Conservation (phyloP, 305 asterid genomes). For the Salvia sclarea region DNA sequence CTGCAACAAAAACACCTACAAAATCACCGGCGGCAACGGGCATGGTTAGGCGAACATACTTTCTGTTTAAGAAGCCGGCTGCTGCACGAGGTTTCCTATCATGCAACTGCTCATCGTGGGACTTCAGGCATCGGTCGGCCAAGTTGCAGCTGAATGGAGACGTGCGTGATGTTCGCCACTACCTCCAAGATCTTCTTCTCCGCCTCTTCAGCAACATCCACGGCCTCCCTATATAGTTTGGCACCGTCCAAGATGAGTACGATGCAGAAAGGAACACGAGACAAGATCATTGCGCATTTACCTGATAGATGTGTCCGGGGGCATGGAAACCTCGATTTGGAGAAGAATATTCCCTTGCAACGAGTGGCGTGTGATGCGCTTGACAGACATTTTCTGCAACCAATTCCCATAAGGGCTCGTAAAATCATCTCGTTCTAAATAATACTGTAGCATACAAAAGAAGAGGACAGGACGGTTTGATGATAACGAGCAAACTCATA, state of each 20-base stretch:
- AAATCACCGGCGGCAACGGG: slow-evolving; percentile 1
- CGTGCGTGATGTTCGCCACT: slow-evolving; percentile 49
- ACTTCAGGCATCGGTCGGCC: slow-evolving; percentile 53
- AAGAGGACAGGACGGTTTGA: not conserved
- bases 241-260: not conserved
- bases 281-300: slow-evolving; percentile 17
- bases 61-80: too few relatives aligned
- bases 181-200: slow-evolving; percentile 56
- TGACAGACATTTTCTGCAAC: slow-evolving; percentile 71
- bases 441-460: not conserved
- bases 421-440: not conserved
- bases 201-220: slow-evolving; percentile 65
- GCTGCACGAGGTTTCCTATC: not conserved
- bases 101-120: slow-evolving; percentile 21
- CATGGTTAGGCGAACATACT: too few relatives aligned
- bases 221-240: slow-evolving; percentile 67
- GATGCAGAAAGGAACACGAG: not conserved
- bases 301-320: slow-evolving; percentile 65
- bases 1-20: not conserved
- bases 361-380: slow-evolving; percentile 72
- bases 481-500: slow-evolving; percentile 28
- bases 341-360: slow-evolving; percentile 79
- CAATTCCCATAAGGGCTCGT: not conserved
- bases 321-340: slow-evolving; percentile 88
- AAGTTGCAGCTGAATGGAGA: slow-evolving; percentile 70